A percentile compares a stretch with the other conserved stretches of the same genome.
Conservation (phyloP, 495 filamentous ascomycete genomes). For the Sphaerosporella brunnea region DNA sequence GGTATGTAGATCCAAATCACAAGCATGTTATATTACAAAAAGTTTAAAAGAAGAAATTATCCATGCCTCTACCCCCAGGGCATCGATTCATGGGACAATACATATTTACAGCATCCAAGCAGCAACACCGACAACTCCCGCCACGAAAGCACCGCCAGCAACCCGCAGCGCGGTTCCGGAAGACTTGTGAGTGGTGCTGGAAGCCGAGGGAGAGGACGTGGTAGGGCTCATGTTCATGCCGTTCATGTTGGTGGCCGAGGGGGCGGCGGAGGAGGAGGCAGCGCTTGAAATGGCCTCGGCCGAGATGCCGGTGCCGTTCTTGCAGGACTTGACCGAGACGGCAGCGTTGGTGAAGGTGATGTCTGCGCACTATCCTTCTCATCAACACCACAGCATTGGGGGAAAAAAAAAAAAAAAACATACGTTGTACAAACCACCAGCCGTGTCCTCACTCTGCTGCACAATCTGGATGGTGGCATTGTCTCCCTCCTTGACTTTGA, state of each 20-base stretch:
- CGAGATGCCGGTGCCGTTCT: slow-evolving; percentile 36
- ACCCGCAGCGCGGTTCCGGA: slow-evolving; percentile 4
- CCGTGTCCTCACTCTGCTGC: slow-evolving; percentile 34
- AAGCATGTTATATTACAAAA: no score
- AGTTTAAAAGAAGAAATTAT: no score
- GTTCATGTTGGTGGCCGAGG: not conserved
- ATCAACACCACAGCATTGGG: not conserved
- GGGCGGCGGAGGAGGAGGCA: not conserved
- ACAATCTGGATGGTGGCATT: slow-evolving; percentile 50
- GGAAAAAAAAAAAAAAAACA: slow-evolving; percentile 11
- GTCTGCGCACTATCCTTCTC: slow-evolving; percentile 38
- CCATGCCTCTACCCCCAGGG: no score
- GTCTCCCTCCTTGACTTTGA: slow-evolving; percentile 27
- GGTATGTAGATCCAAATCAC: no score
- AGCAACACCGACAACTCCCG: slow-evolving; percentile 8
- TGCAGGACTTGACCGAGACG: slow-evolving; percentile 30
- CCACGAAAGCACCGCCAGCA: slow-evolving; percentile 11
- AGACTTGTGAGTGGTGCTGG: not conserved
- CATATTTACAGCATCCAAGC: slow-evolving; percentile 8
- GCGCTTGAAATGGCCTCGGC: slow-evolving; percentile 25
- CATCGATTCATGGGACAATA: no score
- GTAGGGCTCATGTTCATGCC: no score
- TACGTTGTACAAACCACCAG: slow-evolving; percentile 41
- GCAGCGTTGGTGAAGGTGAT: slow-evolving; percentile 34
- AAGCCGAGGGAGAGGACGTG: no score